These are phyloP conservation scores for Ambrosiella beaveri DNA, from an alignment of 2,329 filamentous ascomycete genomes.

Conservation along the genomic window DNA sequence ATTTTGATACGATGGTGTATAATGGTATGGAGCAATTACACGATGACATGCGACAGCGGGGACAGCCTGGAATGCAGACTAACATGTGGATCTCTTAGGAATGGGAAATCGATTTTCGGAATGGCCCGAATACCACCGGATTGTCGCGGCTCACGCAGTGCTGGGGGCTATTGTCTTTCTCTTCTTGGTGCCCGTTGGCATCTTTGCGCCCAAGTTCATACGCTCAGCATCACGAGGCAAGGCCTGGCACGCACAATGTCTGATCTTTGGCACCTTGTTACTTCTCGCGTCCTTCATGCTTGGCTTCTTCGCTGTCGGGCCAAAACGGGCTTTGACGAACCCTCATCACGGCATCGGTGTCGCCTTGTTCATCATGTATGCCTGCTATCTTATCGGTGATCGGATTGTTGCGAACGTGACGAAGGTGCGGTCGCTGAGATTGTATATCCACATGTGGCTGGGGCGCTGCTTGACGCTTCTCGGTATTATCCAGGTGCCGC, in stretches of 20 bases:
- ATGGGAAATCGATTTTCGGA: slow-evolving; percentile 68
- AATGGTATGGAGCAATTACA: slow-evolving; percentile 41
- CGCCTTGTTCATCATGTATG: slow-evolving; percentile 55
- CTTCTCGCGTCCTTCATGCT: slow-evolving; percentile 56
- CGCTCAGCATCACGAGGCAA: slow-evolving; percentile 44
- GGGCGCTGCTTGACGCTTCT: slow-evolving; percentile 64
- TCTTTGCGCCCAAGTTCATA: slow-evolving; percentile 58
- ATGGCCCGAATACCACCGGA: slow-evolving; percentile 49
- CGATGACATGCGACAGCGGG: neutral
- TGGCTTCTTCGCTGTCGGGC: slow-evolving; percentile 64
- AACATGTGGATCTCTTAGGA: slow-evolving; percentile 27
- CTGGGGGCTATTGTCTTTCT: slow-evolving; percentile 59
- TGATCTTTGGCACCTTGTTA: slow-evolving; percentile 50
- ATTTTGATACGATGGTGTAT: slow-evolving; percentile 69
- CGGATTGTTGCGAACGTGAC: slow-evolving; percentile 40
- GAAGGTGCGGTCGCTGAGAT: slow-evolving; percentile 31
- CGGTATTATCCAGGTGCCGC: slow-evolving; percentile 70
- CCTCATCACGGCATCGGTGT: slow-evolving; percentile 74
- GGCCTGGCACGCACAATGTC: slow-evolving; percentile 55
- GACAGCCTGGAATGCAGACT: neutral
- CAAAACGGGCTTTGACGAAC: slow-evolving; percentile 53
- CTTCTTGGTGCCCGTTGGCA: slow-evolving; percentile 53
- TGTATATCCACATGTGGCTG: slow-evolving; percentile 72
- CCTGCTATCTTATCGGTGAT: slow-evolving; percentile 55
- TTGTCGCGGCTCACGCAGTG: slow-evolving; percentile 56